Evolutionary conservation across 2,329 filamentous ascomycete species (phyloP).

Genomic region (Alternaria gansuensis): DNA sequence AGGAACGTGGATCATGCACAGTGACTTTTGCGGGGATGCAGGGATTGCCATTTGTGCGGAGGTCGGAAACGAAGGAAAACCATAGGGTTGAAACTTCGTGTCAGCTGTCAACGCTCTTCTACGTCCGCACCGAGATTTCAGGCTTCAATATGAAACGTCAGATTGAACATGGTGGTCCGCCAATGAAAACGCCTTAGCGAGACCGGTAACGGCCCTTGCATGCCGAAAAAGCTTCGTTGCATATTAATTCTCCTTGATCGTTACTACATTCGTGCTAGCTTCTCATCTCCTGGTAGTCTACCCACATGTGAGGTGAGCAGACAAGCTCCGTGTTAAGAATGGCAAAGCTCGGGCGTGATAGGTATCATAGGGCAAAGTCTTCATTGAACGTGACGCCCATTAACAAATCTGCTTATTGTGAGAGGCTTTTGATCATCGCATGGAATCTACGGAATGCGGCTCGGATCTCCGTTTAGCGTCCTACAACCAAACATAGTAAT

Average conservation of each 20-base stretch:
- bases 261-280: slow-evolving; percentile 17
- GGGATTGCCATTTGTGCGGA: slow-evolving; percentile 28
- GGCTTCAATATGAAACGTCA: slow-evolving; percentile 10
- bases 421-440: not conserved
- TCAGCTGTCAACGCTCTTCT: slow-evolving; percentile 1
- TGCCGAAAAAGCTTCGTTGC: slow-evolving; percentile 12
- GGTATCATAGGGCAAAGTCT: slow-evolving; percentile 13
- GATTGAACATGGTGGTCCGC: not conserved
- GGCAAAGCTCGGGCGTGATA: slow-evolving; percentile 16
- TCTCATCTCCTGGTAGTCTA: slow-evolving; percentile 23
- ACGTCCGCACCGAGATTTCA: slow-evolving; percentile 8
- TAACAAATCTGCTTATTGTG: not conserved
- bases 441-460: not conserved
- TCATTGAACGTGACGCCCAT: slow-evolving; percentile 11
- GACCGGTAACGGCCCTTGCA: slow-evolving; percentile 5
- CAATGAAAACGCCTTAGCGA: slow-evolving; percentile 7
- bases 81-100: slow-evolving; percentile 5
- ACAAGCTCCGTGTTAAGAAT: slow-evolving; percentile 21
- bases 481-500: not conserved
- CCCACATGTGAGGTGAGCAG: slow-evolving; percentile 19
- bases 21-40: slow-evolving; percentile 27
- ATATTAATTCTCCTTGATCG: slow-evolving; percentile 26
- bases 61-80: slow-evolving; percentile 9
- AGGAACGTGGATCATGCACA: slow-evolving; percentile 20
- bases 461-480: not conserved